phyloP scores from a whole-genome alignment of 225 moss, liverwort and hornwort genomes.

The Physcomitrium patens region DNA sequence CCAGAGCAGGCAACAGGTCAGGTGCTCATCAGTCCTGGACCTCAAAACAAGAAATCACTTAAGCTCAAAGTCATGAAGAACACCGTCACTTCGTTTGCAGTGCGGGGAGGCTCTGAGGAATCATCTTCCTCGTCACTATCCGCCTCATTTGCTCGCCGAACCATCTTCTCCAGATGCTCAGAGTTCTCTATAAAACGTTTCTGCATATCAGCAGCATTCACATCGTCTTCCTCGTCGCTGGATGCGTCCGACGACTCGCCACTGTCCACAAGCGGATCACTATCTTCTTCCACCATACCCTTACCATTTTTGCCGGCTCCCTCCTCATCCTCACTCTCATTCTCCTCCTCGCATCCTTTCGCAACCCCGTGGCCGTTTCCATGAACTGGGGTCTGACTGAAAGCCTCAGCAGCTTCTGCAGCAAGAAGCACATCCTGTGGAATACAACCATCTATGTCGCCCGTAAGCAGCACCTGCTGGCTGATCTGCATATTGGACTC shows the following conservation, averaged over 20 bases:
- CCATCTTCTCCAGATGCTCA: constrained; percentile 54
- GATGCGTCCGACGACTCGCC: constrained; percentile 45
- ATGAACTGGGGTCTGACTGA: constrained; percentile 20
- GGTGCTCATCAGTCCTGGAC: not conserved
- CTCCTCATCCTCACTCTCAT: constrained; percentile 32
- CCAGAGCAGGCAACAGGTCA: not conserved
- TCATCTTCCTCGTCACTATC: constrained; percentile 63
- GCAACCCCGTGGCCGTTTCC: constrained; percentile 38
- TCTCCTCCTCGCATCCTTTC: constrained; percentile 25
- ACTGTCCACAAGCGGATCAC: constrained; percentile 54
- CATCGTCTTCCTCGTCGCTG: constrained; percentile 54
- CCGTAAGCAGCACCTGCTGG: not conserved
- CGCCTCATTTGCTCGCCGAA: constrained; percentile 44
- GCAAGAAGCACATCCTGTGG: constrained; percentile 58
- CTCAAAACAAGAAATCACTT: constrained; percentile 26
- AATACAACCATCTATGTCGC: constrained; percentile 5
- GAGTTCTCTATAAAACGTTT: constrained; percentile 32
- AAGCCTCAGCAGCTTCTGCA: constrained; percentile 38
- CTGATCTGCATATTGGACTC: constrained; percentile 33
- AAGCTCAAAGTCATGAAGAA: constrained; percentile 15
- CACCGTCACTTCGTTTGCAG: constrained; percentile 68
- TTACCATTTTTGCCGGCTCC: constrained; percentile 27
- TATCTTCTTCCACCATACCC: constrained; percentile 58
- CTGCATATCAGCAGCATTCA: constrained; percentile 35
- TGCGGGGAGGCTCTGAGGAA: constrained; percentile 58